Evolutionary conservation across 75 land plant genomes (phyloP), one percentile per base, ranked within the genome.

Genomic region (Pseudotsuga menziesii): DNA sequence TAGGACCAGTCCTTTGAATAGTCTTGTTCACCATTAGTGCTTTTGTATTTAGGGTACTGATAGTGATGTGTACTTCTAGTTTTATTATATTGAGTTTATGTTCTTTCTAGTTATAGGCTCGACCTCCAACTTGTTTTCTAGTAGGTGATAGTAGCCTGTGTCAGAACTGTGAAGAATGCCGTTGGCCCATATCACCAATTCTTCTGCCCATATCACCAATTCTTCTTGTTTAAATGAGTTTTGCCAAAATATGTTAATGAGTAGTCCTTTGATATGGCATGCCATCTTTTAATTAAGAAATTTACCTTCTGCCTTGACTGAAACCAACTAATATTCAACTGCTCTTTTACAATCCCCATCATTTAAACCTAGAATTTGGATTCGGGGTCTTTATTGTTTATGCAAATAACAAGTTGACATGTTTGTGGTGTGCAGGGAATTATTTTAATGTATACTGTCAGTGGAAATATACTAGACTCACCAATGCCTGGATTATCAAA

Each of bases 391-490:
- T 69, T n/a, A 36, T 36, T 41, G 48, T 22, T 9, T 41, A 41
- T 39, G 72, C 36, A 12, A 39, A 69, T 7, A 6, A 19, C n/a
- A 22, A 69, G 29, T 32, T 16, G 7, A 39, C 41, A 44, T 69
- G 19, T n/a, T 2, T 41, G 72, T 41, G 54, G 12, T 69, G 22
- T 69, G 52, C 72, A 69, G 72, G 72, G 48, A 69, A 41, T 69
- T 29, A 19, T 69, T 69, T 39, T 69, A n/a, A 41, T 41, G 23
- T 69, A 2, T 36, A 69, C 36, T 69, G 44, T 41, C 36, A 69
- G 41, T 41, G 72, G 72, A 41, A n/a, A 36, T 69, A 20, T 22
- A 9, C 16, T 69, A 69, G 48, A 69, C 23, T 19, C 72, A 9
- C 52, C n/a, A 17, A 1, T 69, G 41, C 25, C 8, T 16, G 27